Evolutionary conservation across 805 yeast genomes (phyloP).

Genomic region (Saccharomycopsis olivae): DNA sequence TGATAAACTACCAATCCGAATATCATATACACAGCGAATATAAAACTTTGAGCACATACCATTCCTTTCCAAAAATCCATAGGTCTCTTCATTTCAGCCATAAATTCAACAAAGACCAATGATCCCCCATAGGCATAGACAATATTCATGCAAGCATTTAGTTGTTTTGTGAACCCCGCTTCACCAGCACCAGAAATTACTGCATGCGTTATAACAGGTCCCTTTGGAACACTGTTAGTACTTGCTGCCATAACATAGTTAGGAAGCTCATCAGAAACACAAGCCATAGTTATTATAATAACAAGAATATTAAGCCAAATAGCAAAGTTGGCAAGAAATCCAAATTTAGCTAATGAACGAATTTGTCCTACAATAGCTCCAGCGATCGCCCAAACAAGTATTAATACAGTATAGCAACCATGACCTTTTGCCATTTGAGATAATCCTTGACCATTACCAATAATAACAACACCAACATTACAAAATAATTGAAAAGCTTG

Average conservation of each 20-base stretch:
- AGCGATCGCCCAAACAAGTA: slow-evolving; percentile 33
- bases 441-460: slow-evolving; percentile 33
- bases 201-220: slow-evolving; percentile 21
- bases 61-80: slow-evolving; percentile 40
- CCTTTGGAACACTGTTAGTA: slow-evolving; percentile 13
- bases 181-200: slow-evolving; percentile 23
- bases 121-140: slow-evolving; percentile 43
- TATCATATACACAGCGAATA: slow-evolving; percentile 30
- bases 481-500: slow-evolving; percentile 34
- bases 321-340: slow-evolving; percentile 34
- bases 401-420: slow-evolving; percentile 32
- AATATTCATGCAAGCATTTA: slow-evolving; percentile 33
- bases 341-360: slow-evolving; percentile 29
- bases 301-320: slow-evolving; percentile 37
- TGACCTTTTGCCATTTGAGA: slow-evolving; percentile 29
- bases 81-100: slow-evolving; percentile 39
- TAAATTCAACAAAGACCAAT: slow-evolving; percentile 35
- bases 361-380: slow-evolving; percentile 36
- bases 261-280: slow-evolving; percentile 27
- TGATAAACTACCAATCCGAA: slow-evolving; percentile 34
- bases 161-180: slow-evolving; percentile 20
- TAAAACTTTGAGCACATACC: slow-evolving; percentile 31
- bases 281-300: slow-evolving; percentile 35
- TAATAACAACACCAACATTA: slow-evolving; percentile 33
- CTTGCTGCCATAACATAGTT: slow-evolving; percentile 25